Percentiles rank a stretch among this genome's conserved stretches.
phyloP scores from a whole-genome alignment of 1,284 basidiomycete species.

The Moesziomyces globuligerus region DNA sequence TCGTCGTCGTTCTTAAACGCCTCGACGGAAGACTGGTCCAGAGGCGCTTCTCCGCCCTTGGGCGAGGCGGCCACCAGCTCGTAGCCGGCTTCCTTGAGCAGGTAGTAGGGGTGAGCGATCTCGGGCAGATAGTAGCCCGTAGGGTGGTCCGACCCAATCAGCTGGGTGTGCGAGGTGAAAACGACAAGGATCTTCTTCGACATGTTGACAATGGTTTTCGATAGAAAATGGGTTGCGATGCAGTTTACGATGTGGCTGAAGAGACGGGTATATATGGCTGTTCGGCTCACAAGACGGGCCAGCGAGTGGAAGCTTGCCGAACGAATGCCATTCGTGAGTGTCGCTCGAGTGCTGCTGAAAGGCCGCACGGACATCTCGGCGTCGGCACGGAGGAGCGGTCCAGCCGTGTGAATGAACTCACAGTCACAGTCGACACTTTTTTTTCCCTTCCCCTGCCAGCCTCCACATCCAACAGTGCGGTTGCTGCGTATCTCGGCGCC shows the following conservation, averaged over 20 bases:
- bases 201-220: conserved; percentile 10
- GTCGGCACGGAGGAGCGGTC: too few relatives aligned
- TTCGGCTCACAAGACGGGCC: too few relatives aligned
- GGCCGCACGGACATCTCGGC: too few relatives aligned
- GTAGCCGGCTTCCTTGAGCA: conserved; percentile 72
- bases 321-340: too few relatives aligned
- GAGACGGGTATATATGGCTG: conserved; percentile 6
- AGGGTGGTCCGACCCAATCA: conserved; percentile 72
- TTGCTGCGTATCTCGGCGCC: too few relatives aligned
- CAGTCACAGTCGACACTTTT: too few relatives aligned
- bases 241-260: neutral
- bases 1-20: conserved; percentile 73
- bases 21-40: conserved; percentile 75
- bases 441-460: too few relatives aligned
- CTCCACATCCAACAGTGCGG: too few relatives aligned
- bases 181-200: conserved; percentile 75
- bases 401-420: too few relatives aligned
- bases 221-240: too few relatives aligned
- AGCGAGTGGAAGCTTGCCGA: too few relatives aligned
- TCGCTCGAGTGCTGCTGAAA: too few relatives aligned
- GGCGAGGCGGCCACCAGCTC: conserved; percentile 79
- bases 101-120: conserved; percentile 83
- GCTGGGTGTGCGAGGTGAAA: conserved; percentile 77
- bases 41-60: conserved; percentile 77
- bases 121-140: conserved; percentile 72